A percentile compares a stretch with the other conserved stretches of the same genome.
phyloP scores from a whole-genome alignment of 805 yeast genomes.

The Ogataea ramenticola region DNA sequence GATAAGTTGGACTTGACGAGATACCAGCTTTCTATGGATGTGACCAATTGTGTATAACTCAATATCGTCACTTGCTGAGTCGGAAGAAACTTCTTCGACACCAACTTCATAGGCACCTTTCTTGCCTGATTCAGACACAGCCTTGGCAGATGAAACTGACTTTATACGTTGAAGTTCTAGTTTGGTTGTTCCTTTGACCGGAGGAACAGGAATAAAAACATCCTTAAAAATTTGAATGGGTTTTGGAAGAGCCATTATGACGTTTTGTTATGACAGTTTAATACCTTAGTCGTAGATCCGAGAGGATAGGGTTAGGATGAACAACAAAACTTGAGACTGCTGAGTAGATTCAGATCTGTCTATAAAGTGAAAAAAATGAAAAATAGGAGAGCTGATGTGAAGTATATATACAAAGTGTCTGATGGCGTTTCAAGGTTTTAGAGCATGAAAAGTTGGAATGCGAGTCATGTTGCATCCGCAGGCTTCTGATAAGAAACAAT shows the following conservation, averaged over 20 bases:
- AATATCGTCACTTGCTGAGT: slow-evolving; percentile 6
- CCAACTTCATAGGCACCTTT: background rate
- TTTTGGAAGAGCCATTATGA: background rate
- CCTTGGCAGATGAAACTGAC: slow-evolving; percentile 1
- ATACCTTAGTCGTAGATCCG: no score
- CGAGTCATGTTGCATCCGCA: no score
- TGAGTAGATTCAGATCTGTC: no score
- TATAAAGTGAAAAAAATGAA: no score
- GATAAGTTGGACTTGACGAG: slow-evolving; percentile 39
- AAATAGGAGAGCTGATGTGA: no score
- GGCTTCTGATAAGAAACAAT: no score
- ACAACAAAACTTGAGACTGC: no score
- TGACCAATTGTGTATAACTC: slow-evolving; percentile 11
- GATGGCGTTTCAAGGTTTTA: no score
- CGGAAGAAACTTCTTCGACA: slow-evolving; percentile 4
- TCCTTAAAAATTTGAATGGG: slow-evolving; percentile 10
- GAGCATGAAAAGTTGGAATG: no score
- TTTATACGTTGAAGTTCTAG: slow-evolving; percentile 6
- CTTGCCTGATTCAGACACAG: background rate
- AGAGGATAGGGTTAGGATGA: no score
- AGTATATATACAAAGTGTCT: no score
- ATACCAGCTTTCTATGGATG: slow-evolving; percentile 25
- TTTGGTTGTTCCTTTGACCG: slow-evolving; percentile 10
- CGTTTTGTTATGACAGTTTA: background rate
- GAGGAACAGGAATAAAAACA: slow-evolving; percentile 18